Conservation (phyloP, 768 basidiomycete species). For the Asterophora lycoperdoides region DNA sequence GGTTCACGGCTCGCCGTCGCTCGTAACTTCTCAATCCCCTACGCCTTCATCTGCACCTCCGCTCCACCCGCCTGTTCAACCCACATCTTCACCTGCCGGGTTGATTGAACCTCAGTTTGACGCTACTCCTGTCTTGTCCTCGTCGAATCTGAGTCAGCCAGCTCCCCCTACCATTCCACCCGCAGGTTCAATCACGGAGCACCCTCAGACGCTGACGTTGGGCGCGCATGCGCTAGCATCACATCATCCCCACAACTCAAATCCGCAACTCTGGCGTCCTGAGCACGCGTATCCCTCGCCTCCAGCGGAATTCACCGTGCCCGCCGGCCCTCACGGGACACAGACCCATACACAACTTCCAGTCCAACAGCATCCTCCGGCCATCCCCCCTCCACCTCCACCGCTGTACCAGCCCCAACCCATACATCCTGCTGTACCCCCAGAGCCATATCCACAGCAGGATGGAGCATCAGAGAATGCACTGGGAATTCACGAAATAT, state of each 20-base stretch:
- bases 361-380: neutral
- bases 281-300: neutral
- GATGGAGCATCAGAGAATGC: neutral
- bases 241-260: too few species aligned
- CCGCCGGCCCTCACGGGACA: neutral
- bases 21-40: too few species aligned
- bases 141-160: neutral
- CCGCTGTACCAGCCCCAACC: conserved; percentile 11
- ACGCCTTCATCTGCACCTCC: neutral
- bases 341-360: neutral
- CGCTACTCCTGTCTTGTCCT: neutral
- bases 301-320: neutral
- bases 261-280: neutral
- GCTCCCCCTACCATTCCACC: too few species aligned
- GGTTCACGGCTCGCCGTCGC: too few species aligned
- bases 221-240: too few species aligned
- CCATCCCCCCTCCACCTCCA: neutral
- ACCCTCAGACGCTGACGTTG: neutral
- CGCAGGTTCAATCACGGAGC: too few species aligned
- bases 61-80: neutral
- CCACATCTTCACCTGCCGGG: too few species aligned
- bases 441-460: neutral
- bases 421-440: neutral
- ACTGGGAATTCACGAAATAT: neutral
- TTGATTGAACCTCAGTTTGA: too few species aligned